Percentiles rank a stretch among this genome's conserved stretches.
phyloP scores from a whole-genome alignment of 345 rosid genomes.

The Citrus reticulata region DNA sequence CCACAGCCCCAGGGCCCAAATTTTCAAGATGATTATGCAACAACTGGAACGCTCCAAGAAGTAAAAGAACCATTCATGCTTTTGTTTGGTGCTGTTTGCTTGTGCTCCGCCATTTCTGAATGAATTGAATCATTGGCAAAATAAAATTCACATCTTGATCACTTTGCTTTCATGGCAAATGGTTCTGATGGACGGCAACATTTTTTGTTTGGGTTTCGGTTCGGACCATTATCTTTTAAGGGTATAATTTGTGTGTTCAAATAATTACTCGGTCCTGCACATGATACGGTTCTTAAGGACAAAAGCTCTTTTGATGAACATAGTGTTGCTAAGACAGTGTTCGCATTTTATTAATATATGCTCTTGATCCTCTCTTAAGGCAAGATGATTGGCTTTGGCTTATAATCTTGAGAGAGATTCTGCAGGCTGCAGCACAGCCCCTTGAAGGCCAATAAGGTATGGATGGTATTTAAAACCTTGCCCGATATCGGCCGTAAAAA shows the following conservation, averaged over 20 bases:
- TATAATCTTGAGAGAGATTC: neutral
- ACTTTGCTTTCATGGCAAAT: neutral
- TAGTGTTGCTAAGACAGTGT: too few species aligned
- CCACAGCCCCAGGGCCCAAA: neutral
- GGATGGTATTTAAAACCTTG: neutral
- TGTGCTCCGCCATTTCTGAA: conserved; percentile 9
- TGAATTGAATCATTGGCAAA: conserved; percentile 22
- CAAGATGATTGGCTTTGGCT: neutral
- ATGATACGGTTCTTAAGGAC: neutral
- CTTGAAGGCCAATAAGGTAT: neutral
- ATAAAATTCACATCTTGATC: conserved; percentile 20
- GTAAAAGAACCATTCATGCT: conserved; percentile 4
- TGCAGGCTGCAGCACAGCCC: neutral
- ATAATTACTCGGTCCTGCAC: neutral
- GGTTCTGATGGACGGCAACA: neutral
- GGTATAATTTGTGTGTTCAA: conserved; percentile 4
- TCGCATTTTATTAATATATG: too few species aligned
- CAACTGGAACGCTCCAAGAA: conserved; percentile 5
- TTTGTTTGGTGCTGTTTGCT: conserved; percentile 9
- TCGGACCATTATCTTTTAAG: neutral
- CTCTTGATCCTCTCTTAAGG: neutral
- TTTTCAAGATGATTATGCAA: conserved; percentile 8
- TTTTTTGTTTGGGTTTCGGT: conserved; percentile 5
- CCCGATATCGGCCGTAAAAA: too few species aligned
- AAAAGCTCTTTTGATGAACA: neutral